Base-by-base conservation (phyloP, 208 protist genomes). In the Acanthamoeba royreba region DNA sequence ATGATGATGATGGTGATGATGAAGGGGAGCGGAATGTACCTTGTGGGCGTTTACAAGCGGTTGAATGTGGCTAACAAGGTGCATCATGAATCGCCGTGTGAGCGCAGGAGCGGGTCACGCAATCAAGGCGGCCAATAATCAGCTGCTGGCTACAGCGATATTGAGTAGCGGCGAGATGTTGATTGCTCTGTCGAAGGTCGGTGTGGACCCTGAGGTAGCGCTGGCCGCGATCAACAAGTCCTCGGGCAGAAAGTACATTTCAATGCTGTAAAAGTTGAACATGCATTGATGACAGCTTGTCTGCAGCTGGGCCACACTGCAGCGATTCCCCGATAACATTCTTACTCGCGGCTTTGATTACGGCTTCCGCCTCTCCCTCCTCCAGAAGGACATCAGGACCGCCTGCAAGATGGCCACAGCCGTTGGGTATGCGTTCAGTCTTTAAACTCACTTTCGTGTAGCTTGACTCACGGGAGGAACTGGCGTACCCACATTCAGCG, bases 311-410 rank as follows among this genome's bases (percentile, higher is more conserved):
- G 86, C 86, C 3, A 47, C 86, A 3, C 66, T 92, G 86, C 86
- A 92, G 33, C 86, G 86, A 4, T 92, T 92, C 61, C 86, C 86
- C 19, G 86, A 92, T 40, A 45, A 92, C 53, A 53, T 92, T n/a
- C 40, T 92, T 8, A 92, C 86, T 15, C 31, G 86, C 17, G 58
- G 55, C 35, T 92, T 92, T 25, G 86, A 92, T 38, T 92, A 92
- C 43, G 86, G 86, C 13, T 92, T 92, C 42, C 86, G 86, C 17
- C 86, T 92, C 35, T 45, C 49, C 3, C 61, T 92, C 43, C 46
- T 66, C 19, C 86, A 92, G n/a, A 92, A 92, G 86, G 86, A 92
- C 55, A 92, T 92, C 42, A 0, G 46, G 3, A 92, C 40, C 7
- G 86, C 86, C 22, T 47, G 38, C 8, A 77, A 46, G 28, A 92